phyloP scores from a whole-genome alignment of 495 filamentous ascomycete species.

The Penicillium paxilli region DNA sequence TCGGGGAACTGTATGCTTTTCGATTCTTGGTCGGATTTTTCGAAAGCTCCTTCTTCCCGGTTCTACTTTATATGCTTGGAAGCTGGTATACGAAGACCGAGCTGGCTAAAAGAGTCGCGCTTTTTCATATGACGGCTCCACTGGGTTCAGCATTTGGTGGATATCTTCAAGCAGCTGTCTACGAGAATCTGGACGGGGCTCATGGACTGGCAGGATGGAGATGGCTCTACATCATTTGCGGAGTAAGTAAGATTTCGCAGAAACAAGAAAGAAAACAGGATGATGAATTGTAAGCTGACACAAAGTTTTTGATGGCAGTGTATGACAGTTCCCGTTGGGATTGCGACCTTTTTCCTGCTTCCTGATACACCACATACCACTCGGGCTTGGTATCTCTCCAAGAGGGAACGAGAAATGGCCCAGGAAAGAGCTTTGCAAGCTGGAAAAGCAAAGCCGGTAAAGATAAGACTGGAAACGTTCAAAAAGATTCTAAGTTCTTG shows the following conservation, averaged over 20 bases:
- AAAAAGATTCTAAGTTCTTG: conserved; percentile 12
- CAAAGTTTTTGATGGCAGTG: conserved; percentile 7
- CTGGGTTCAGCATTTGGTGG: conserved; percentile 18
- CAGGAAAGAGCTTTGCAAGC: conserved; percentile 19
- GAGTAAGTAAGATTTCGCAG: conserved; percentile 7
- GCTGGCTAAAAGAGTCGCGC: conserved; percentile 17
- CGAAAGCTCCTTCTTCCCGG: conserved; percentile 18
- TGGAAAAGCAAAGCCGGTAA: conserved; percentile 30
- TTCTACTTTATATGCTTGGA: conserved; percentile 15
- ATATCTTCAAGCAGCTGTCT: conserved; percentile 21
- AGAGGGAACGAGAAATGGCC: conserved; percentile 21
- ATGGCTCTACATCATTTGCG: conserved; percentile 24
- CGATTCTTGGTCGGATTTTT: conserved; percentile 21
- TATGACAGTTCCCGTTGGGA: conserved; percentile 20
- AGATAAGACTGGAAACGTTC: conserved; percentile 19
- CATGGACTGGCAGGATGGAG: conserved; percentile 21
- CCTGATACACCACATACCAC: conserved; percentile 19
- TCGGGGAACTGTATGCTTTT: conserved; percentile 17
- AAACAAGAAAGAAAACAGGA: too few relatives aligned
- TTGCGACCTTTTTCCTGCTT: conserved; percentile 12
- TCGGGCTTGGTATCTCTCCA: conserved; percentile 20
- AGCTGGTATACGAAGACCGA: conserved; percentile 23
- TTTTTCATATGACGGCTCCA: conserved; percentile 19
- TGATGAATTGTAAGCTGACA: too few relatives aligned
- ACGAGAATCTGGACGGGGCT: conserved; percentile 18